These are phyloP conservation scores for Bolboschoenoplectus hybrid DNA, from an alignment of 202 grass and related monocot species.

Conservation along the genomic window DNA sequence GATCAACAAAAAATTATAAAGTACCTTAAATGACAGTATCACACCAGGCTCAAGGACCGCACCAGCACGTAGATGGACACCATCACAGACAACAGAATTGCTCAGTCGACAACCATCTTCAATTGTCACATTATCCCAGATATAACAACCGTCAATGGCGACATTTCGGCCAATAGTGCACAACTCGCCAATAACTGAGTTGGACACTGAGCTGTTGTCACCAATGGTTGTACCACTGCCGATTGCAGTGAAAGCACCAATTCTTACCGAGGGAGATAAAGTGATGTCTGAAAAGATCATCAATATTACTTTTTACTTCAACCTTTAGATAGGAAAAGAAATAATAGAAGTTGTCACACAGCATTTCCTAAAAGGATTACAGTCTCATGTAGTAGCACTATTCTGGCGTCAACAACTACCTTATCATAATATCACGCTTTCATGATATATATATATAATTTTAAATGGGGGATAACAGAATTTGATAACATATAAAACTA, in stretches of 20 bases:
- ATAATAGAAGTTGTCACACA: conserved; percentile 13
- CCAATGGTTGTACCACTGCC: conserved; percentile 79
- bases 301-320: background rate
- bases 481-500: background rate
- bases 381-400: background rate
- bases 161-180: conserved; percentile 83
- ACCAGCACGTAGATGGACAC: conserved; percentile 70
- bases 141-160: conserved; percentile 64
- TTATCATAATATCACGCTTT: background rate
- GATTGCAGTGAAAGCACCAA: conserved; percentile 73
- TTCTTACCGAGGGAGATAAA: conserved; percentile 66
- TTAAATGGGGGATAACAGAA: background rate
- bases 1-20: conserved; percentile 31
- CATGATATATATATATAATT: background rate
- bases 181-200: conserved; percentile 74
- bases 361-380: background rate
- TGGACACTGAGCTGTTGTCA: conserved; percentile 57
- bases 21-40: conserved; percentile 91
- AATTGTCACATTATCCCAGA: conserved; percentile 89
- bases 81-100: conserved; percentile 77
- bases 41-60: conserved; percentile 76
- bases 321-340: conserved; percentile 16
- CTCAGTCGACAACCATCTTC: conserved; percentile 91
- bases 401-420: background rate
- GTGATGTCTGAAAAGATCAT: conserved; percentile 57